Percentiles rank a stretch among this genome's conserved stretches.
These are phyloP conservation scores for Nothophytophthora sp. DNA, from an alignment of 352 stramenopile genomes.

Conservation along the genomic window DNA sequence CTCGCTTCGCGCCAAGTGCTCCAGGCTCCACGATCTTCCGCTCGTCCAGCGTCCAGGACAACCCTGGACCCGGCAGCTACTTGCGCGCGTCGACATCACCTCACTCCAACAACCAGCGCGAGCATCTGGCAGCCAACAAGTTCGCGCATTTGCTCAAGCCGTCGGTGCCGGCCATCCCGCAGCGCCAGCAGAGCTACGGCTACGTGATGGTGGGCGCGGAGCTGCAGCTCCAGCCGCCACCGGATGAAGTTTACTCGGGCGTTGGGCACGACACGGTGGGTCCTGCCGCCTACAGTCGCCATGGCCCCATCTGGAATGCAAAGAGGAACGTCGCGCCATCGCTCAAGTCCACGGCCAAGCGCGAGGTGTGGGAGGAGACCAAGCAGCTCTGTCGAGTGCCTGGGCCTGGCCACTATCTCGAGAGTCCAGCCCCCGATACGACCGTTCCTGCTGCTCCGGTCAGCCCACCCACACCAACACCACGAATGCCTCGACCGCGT, in stretches of 20 bases:
- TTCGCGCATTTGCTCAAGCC: slow-evolving; percentile 55
- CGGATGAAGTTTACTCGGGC: slow-evolving; percentile 60
- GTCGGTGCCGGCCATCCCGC: slow-evolving; percentile 66
- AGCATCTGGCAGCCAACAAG: slow-evolving; percentile 26
- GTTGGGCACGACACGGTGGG: slow-evolving; percentile 74
- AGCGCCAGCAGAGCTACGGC: slow-evolving; percentile 75
- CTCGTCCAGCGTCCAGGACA: slow-evolving; percentile 70
- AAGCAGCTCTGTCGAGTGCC: slow-evolving; percentile 47
- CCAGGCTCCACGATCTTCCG: slow-evolving; percentile 71
- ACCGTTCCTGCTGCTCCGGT: background rate
- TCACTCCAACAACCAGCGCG: slow-evolving; percentile 24
- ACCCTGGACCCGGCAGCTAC: slow-evolving; percentile 66
- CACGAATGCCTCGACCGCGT: slow-evolving; percentile 18
- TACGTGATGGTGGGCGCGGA: slow-evolving; percentile 55
- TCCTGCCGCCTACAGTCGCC: slow-evolving; percentile 61
- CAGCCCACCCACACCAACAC: slow-evolving; percentile 1
- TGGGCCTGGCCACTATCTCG: slow-evolving; percentile 66
- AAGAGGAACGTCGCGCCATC: slow-evolving; percentile 67
- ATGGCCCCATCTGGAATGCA: slow-evolving; percentile 61
- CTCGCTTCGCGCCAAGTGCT: slow-evolving; percentile 69
- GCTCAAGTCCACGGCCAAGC: slow-evolving; percentile 68
- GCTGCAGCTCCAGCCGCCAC: slow-evolving; percentile 44
- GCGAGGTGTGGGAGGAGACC: slow-evolving; percentile 75
- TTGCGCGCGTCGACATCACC: slow-evolving; percentile 23
- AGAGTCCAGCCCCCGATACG: slow-evolving; percentile 2